Percentiles rank a stretch among this genome's conserved stretches.
These are phyloP conservation scores for Salix koriyanagi DNA, from an alignment of 345 rosid genomes.

Conservation along the genomic window DNA sequence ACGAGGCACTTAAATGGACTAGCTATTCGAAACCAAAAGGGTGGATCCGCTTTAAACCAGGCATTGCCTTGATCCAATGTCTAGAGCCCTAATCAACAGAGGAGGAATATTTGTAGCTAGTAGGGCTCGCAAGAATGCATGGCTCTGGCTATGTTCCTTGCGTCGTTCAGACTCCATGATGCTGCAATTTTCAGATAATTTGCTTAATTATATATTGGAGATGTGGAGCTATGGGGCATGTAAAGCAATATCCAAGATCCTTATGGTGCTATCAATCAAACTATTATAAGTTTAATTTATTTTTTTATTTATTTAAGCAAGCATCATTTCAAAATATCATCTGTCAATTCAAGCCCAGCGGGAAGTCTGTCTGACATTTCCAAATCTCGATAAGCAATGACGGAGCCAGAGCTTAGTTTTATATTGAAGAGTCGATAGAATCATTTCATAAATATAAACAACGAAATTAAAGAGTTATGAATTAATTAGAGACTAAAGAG, in stretches of 20 bases:
- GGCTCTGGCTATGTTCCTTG: not conserved
- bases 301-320: slow-evolving; percentile 2
- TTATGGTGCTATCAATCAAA: not conserved
- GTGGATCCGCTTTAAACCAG: not conserved
- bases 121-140: too few species aligned
- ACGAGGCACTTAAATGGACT: not conserved
- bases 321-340: not conserved
- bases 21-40: not conserved
- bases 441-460: too few species aligned
- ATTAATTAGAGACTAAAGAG: too few species aligned
- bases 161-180: not conserved
- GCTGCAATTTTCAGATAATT: not conserved
- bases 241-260: not conserved
- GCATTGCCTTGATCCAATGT: not conserved
- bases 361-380: too few species aligned
- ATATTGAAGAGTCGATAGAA: too few species aligned
- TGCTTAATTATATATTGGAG: not conserved
- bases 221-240: not conserved
- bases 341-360: too few species aligned
- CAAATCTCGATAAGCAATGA: too few species aligned
- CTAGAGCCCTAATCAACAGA: not conserved
- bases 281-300: not conserved
- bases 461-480: too few species aligned
- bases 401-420: too few species aligned
- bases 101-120: not conserved